These are phyloP conservation scores for Tricladium varicosporioides DNA, from an alignment of 2,329 filamentous ascomycete species.

Conservation along the genomic window DNA sequence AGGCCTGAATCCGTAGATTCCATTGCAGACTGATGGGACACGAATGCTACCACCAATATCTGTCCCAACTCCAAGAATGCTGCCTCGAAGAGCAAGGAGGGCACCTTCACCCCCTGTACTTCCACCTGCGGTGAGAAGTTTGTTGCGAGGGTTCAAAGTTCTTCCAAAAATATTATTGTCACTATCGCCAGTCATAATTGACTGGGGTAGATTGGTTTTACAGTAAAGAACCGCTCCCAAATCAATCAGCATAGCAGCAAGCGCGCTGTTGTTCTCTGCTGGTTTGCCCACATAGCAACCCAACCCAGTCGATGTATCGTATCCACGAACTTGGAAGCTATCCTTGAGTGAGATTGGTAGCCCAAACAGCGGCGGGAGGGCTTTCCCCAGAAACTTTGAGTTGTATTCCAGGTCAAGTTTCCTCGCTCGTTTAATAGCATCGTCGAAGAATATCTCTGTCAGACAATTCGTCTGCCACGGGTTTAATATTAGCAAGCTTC, in stretches of 20 bases:
- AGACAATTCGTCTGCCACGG: slow-evolving; percentile 39
- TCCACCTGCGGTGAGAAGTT: slow-evolving; percentile 59
- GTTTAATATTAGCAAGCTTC: slow-evolving; percentile 4
- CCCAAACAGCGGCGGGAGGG: slow-evolving; percentile 60
- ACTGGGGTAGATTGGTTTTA: slow-evolving; percentile 68
- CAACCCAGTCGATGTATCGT: slow-evolving; percentile 54
- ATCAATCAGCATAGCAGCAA: slow-evolving; percentile 56
- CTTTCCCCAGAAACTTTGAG: slow-evolving; percentile 39
- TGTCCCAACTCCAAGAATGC: slow-evolving; percentile 56
- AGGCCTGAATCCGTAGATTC: slow-evolving; percentile 50
- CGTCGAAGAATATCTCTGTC: slow-evolving; percentile 49
- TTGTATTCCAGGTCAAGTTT: slow-evolving; percentile 44
- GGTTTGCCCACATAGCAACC: slow-evolving; percentile 52
- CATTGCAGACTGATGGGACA: slow-evolving; percentile 48
- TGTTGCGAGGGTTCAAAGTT: slow-evolving; percentile 61
- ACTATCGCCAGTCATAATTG: slow-evolving; percentile 52
- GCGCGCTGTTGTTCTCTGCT: slow-evolving; percentile 49
- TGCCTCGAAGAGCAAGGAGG: slow-evolving; percentile 56
- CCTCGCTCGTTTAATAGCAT: slow-evolving; percentile 44
- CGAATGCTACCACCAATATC: slow-evolving; percentile 53
- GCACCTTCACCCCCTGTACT: slow-evolving; percentile 63
- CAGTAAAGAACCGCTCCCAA: slow-evolving; percentile 65
- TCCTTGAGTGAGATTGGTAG: slow-evolving; percentile 59
- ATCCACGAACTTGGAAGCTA: slow-evolving; percentile 54
- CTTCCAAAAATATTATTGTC: slow-evolving; percentile 62